A percentile compares a stretch with the other conserved stretches of the same genome.
Conservation (phyloP, 257 asterid genomes). For the Fraxinus pennsylvanica region DNA sequence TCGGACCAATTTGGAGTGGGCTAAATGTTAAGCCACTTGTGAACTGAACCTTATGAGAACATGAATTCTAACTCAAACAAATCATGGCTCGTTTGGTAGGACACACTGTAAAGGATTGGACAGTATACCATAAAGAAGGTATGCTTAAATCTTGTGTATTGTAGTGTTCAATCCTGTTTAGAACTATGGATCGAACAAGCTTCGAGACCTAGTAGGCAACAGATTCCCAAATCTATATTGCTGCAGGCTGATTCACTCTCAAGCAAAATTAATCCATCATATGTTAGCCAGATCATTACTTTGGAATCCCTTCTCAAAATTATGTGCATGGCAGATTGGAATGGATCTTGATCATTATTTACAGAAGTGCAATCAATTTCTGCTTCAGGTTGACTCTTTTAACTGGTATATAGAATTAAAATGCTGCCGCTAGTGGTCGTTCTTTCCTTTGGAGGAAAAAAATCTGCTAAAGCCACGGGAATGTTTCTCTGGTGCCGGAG, state of each 20-base stretch:
- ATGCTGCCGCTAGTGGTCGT: constrained; percentile 32
- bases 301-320: constrained; percentile 17
- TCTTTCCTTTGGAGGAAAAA: constrained; percentile 72
- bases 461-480: constrained; percentile 80
- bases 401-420: constrained; percentile 17
- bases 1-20: no score
- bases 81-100: no score
- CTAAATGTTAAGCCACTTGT: background rate
- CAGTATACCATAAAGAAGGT: background rate
- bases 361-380: constrained; percentile 26
- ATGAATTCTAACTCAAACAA: background rate
- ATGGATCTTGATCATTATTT: constrained; percentile 34
- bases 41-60: background rate
- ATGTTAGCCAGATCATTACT: background rate
- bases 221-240: background rate
- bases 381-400: constrained; percentile 26
- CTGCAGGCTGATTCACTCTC: background rate
- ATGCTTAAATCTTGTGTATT: background rate
- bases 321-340: constrained; percentile 12
- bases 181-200: background rate
- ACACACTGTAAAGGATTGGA: background rate
- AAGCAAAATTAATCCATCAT: background rate
- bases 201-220: background rate
- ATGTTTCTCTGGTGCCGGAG: constrained; percentile 75
- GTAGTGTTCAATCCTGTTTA: background rate